These are phyloP conservation scores for Strobilomyces confusus DNA, from an alignment of 768 basidiomycete genomes.

Conservation along the genomic window DNA sequence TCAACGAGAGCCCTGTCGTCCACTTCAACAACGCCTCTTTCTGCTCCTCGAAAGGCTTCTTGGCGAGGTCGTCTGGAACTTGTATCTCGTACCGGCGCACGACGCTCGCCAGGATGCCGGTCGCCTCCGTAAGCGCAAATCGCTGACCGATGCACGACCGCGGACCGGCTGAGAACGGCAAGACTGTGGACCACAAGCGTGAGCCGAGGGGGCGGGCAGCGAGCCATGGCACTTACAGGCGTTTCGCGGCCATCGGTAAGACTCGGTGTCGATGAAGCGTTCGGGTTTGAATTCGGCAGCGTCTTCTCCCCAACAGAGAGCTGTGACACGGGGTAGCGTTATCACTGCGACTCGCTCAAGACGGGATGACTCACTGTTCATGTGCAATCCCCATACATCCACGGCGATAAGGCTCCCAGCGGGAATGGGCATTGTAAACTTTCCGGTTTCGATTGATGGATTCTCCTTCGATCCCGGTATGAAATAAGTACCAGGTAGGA, in stretches of 20 bases:
- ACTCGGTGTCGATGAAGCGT: slow-evolving; percentile 46
- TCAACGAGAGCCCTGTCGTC: slow-evolving; percentile 35
- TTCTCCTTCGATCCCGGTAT: slow-evolving; percentile 15
- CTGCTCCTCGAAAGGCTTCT: slow-evolving; percentile 30
- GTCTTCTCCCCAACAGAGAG: slow-evolving; percentile 48
- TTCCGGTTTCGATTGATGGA: slow-evolving; percentile 23
- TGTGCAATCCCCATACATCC: slow-evolving; percentile 42
- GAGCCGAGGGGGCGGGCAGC: neutral
- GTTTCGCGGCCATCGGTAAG: slow-evolving; percentile 47
- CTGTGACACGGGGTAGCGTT: slow-evolving; percentile 20
- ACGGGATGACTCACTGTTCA: slow-evolving; percentile 37
- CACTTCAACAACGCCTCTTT: slow-evolving; percentile 34
- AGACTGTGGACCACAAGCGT: slow-evolving; percentile 23
- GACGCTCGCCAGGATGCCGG: slow-evolving; percentile 42
- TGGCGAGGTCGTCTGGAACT: slow-evolving; percentile 35
- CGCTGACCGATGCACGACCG: slow-evolving; percentile 49
- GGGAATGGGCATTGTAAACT: slow-evolving; percentile 34
- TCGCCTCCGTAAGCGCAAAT: slow-evolving; percentile 41
- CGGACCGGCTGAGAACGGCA: slow-evolving; percentile 44
- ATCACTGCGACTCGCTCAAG: neutral
- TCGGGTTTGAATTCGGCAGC: slow-evolving; percentile 44
- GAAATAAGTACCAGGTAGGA: slow-evolving; percentile 35
- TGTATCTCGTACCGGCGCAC: slow-evolving; percentile 40
- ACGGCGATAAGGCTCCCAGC: slow-evolving; percentile 37
- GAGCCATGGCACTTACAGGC: neutral